Evolutionary conservation across 768 basidiomycete species (phyloP).

Genomic region (Kwoniella shandongensis): DNA sequence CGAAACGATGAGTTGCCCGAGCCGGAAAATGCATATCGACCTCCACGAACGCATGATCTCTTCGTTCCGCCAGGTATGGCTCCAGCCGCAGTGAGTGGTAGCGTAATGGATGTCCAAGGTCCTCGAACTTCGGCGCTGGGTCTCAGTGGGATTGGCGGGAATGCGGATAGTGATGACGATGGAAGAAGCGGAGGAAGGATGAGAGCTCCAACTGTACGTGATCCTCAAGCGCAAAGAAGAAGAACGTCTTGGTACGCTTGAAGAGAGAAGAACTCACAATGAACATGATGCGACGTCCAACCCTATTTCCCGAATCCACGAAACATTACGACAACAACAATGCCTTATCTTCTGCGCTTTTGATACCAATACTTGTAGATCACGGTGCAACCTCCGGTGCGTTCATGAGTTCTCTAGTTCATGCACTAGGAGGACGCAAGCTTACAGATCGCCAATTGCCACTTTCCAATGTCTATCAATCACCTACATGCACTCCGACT

Average conservation of each 20-base stretch:
- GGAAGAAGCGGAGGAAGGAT: constrained; percentile 12
- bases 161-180: constrained; percentile 2
- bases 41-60: constrained; percentile 21
- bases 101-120: constrained; percentile 29
- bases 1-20: constrained; percentile 18
- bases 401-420: constrained; percentile 16
- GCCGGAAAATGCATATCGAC: constrained; percentile 15
- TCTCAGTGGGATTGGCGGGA: constrained; percentile 27
- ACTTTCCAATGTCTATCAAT: constrained; percentile 2
- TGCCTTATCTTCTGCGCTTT: background rate
- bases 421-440: constrained; percentile 7
- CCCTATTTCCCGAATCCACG: background rate
- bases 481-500: too few species aligned
- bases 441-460: constrained; percentile 17
- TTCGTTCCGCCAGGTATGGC: constrained; percentile 36
- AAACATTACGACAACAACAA: background rate
- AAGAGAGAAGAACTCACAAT: background rate
- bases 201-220: constrained; percentile 43
- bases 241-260: constrained; percentile 22
- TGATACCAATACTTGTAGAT: constrained; percentile 33
- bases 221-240: constrained; percentile 1
- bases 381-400: constrained; percentile 47
- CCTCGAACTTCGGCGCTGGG: constrained; percentile 31
- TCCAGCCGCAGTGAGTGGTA: constrained; percentile 22
- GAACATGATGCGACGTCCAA: background rate